A percentile compares a stretch with the other conserved stretches of the same genome.
Evolutionary conservation across 306 rosid genomes (phyloP).

Genomic region (Trifolium dubium): DNA sequence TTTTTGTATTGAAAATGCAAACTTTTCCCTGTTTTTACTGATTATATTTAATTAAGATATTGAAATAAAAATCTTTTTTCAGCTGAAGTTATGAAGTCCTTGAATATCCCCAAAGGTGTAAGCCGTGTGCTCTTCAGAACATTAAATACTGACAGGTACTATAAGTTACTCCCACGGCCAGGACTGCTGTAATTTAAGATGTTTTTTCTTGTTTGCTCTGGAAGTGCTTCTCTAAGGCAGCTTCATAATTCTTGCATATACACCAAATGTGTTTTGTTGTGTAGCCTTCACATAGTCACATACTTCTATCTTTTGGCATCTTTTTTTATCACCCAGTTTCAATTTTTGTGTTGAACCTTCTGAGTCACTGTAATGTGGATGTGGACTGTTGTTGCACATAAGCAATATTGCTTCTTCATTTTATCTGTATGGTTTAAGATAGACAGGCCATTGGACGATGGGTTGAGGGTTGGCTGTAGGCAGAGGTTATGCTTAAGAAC

Average conservation of each 20-base stretch:
- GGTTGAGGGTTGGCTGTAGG: neutral
- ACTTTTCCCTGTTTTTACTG: conserved; percentile 3
- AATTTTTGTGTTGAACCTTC: conserved; percentile 10
- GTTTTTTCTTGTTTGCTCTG: conserved; percentile 19
- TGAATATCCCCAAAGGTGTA: conserved; percentile 74
- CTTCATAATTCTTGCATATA: conserved; percentile 7
- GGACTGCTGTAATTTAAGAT: neutral
- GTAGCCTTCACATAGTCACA: neutral
- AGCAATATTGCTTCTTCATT: conserved; percentile 31
- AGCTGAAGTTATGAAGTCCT: conserved; percentile 91
- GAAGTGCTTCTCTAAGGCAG: conserved; percentile 9
- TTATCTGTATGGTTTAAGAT: conserved; percentile 21
- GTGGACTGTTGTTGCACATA: conserved; percentile 13
- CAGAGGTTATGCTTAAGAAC: conserved; percentile 6
- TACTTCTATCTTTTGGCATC: conserved; percentile 6
- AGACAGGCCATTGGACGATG: conserved; percentile 3
- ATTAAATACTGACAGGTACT: conserved; percentile 78
- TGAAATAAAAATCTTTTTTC: conserved; percentile 21
- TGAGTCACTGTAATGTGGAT: conserved; percentile 2
- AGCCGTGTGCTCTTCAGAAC: conserved; percentile 87
- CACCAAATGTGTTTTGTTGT: neutral
- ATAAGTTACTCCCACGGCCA: neutral
- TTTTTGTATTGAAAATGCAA: conserved; percentile 9
- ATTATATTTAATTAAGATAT: conserved; percentile 10
- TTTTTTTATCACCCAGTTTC: neutral